Evolutionary conservation across 1,284 basidiomycete genomes (phyloP), one percentile per base, ranked within the genome.

Genomic region (Gomphus bonarii): DNA sequence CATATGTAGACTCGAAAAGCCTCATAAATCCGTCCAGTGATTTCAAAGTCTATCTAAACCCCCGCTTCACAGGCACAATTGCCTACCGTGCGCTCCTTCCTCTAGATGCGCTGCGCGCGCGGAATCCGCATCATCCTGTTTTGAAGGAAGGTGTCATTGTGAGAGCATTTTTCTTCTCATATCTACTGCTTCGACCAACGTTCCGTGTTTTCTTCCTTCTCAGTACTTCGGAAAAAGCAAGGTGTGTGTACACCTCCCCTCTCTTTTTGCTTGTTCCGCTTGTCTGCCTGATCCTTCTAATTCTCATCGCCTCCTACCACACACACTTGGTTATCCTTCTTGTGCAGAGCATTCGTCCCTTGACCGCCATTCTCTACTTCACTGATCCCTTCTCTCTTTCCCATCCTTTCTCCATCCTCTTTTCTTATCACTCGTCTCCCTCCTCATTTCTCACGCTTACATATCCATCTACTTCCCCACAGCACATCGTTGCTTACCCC

Each of bases 401-500:
- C 18, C 28, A 33, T 33, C 48, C 7, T 35, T 28, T 18, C 31
- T 31, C 30, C 14, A n/a, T 11, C 16, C 28, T n/a, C 12, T 31
- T 16, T 43, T 33, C 20, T 18, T 10, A 28, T 11, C 18, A 28
- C 18, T 48, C 46, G 52, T 43, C 5, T 56, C 55, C 50, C 52
- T 35, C 48, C 38, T 46, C 18, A 42, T 54, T 40, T 9, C 40
- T 28, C 5, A 28, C 25, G 25, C 25, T 28, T 5, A 28, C 25
- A 28, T 28, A 28, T 28, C 25, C 25, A 28, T 5, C 25, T 28
- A 28, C 25, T 28, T 5, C 25, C 25, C 12, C 33, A 6, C 55
- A 77, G 77, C 71, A 77, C 63, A 55, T 77, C 3, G 71, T 76
- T 0, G 64, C 70, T 1, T 79, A 73, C 63, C 73, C 75, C 0